A percentile compares a stretch with the other conserved stretches of the same genome.
These are phyloP conservation scores for Triadica sebifera DNA, from an alignment of 345 rosid genomes.

Conservation along the genomic window DNA sequence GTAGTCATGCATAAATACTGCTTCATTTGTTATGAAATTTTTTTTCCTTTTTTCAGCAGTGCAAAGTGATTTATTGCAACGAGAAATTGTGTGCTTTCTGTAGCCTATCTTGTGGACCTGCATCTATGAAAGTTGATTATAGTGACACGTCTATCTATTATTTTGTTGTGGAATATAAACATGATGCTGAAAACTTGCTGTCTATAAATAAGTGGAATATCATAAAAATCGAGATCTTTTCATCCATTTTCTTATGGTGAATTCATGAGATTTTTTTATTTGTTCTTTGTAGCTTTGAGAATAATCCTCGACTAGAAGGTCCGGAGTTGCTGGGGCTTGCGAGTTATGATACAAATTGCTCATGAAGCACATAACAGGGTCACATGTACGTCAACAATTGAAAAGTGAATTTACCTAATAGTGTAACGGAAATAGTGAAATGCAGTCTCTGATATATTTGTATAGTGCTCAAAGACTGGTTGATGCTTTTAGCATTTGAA, in stretches of 20 bases:
- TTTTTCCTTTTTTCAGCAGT: neutral
- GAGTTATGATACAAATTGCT: slow-evolving; percentile 84
- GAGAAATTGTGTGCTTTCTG: neutral
- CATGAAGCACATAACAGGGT: slow-evolving; percentile 32
- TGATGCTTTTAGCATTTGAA: slow-evolving; percentile 11
- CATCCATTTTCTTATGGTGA: neutral
- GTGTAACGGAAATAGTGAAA: slow-evolving; percentile 27
- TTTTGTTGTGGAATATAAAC: neutral
- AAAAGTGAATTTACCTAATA: slow-evolving; percentile 20
- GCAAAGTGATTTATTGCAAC: neutral
- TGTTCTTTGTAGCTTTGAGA: slow-evolving; percentile 63
- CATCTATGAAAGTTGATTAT: neutral
- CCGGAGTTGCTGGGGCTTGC: slow-evolving; percentile 90
- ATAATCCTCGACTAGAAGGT: slow-evolving; percentile 85
- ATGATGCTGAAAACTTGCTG: neutral
- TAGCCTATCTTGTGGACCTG: too few relatives aligned
- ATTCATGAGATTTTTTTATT: neutral
- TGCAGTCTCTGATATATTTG: slow-evolving; percentile 27
- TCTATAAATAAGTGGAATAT: neutral
- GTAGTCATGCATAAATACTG: too few relatives aligned
- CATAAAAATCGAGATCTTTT: neutral
- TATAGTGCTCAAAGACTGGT: slow-evolving; percentile 25
- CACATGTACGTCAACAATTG: slow-evolving; percentile 13
- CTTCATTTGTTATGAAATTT: neutral
- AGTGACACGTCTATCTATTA: too few relatives aligned